Evolutionary conservation across 106 monocot species (phyloP), one percentile per base, ranked within the genome.

Genomic region (Platanthera zijinensis): DNA sequence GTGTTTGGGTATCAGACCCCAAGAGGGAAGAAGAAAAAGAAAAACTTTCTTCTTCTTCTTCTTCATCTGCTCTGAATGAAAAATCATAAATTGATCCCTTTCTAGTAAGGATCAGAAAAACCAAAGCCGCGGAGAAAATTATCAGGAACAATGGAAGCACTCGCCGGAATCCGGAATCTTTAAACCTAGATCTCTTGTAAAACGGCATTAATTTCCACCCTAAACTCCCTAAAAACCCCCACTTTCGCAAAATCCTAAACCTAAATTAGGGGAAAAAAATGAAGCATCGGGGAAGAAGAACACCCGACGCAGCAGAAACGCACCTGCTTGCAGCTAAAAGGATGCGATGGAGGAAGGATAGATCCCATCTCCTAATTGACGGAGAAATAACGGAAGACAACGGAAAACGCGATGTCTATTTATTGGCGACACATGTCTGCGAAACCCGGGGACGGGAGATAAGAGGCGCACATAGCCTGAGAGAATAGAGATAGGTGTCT

Each of bases 101-200:
- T 48, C 51, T 51, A 25, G 80, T n/a, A 5, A 80, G n/a, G 6
- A 82, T 48, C 17, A 78, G 46, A 7, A 84, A 5, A 49, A 78
- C 53, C 18, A 78, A 10, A 21, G 54, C 69, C 1, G 50, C 62
- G 0, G 61, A 32, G 1, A 84, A 74, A 46, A 78, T 80, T 15
- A 75, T 15, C 25, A 82, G 78, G 19, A 80, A 0, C 45, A 86
- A 12, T 2, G 89, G 83, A 48, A 77, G 28, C 28, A 80, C 10
- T 57, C 80, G 66, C 71, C 84, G 73, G 25, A 84, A 79, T 10
- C 80, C 57, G 14, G 75, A 77, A 48, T 78, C 79, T 77, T 76
- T 86, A 6, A 77, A 14, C 22, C 83, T 74, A 59, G 84, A 73
- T 82, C 74, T 86, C 84, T 80, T 86, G 71, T 71, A 49, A 77